Evolutionary conservation across 164 flowering plant species (phyloP).

Genomic region (Umbilicus rupestris): DNA sequence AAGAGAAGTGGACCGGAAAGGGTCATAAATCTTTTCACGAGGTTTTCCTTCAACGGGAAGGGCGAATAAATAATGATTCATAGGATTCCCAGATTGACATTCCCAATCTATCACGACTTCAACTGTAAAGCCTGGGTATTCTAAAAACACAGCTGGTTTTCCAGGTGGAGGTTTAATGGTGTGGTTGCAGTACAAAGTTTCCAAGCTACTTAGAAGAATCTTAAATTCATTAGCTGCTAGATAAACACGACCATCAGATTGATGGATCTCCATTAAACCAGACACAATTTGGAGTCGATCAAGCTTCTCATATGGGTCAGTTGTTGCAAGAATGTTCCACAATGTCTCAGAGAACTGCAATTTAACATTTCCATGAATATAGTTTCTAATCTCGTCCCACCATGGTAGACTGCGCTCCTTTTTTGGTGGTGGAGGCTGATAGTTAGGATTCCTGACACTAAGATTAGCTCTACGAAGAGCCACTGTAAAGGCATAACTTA

Average conservation of each 20-base stretch:
- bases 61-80: slow-evolving; percentile 81
- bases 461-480: slow-evolving; percentile 97
- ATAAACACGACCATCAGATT: slow-evolving; percentile 86
- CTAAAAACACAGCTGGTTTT: slow-evolving; percentile 50
- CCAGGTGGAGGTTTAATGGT: slow-evolving; percentile 47
- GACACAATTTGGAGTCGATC: slow-evolving; percentile 73
- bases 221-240: slow-evolving; percentile 59
- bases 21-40: slow-evolving; percentile 76
- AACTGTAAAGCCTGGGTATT: slow-evolving; percentile 58
- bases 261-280: slow-evolving; percentile 62
- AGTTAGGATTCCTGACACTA: slow-evolving; percentile 43
- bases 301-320: slow-evolving; percentile 86
- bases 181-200: slow-evolving; percentile 50
- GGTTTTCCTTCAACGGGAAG: slow-evolving; percentile 75
- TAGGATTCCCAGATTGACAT: slow-evolving; percentile 84
- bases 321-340: slow-evolving; percentile 71
- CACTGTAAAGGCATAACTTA: slow-evolving; percentile 92
- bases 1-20: slow-evolving; percentile 87
- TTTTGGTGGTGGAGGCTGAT: slow-evolving; percentile 51
- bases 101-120: slow-evolving; percentile 97
- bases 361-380: slow-evolving; percentile 70
- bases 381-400: slow-evolving; percentile 98
- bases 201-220: slow-evolving; percentile 76
- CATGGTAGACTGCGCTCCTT: slow-evolving; percentile 93
- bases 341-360: slow-evolving; percentile 51